Base-by-base conservation (phyloP, 2,329 filamentous ascomycete species). In the Aspergillus bombycis region DNA sequence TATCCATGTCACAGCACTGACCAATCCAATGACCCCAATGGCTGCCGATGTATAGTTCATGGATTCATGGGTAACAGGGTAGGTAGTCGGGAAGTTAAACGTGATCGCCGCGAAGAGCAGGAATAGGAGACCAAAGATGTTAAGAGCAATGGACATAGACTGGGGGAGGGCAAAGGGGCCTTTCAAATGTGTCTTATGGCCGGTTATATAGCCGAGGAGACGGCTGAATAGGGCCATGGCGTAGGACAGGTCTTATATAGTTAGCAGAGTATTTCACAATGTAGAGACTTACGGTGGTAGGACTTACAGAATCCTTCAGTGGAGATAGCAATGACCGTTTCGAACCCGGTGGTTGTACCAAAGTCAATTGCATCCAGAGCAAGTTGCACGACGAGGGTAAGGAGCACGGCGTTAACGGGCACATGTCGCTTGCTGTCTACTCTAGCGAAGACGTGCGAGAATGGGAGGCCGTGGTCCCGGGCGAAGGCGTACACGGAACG, bases 31-130 rank as follows among this genome's bases (percentile, higher is more conserved):
- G 1, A 84, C 76, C 0, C 85, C 85, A 34, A 86, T 81, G 0
- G 85, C 85, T 0, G 85, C 85, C 26, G 80, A 82, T 0, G 84
- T 86, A 66, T 86, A 87, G 62, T 86, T 88, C 85, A 87, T 88
- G 41, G 84, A 85, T 30, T 84, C 79, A 38, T 78, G 78, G 1
- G 75, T 78, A n/a, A 88, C 84, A 0, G 85, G 86, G 8, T 72
- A 79, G 0, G 79, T 70, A 0, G 78, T 81, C 0, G 86, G 85
- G 61, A 87, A 84, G 62, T 86, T 87, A 70, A 87, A 86, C 0
- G 84, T 84, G 58, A 87, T 83, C 30, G 80, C 81, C 3, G 83
- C 81, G 61, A 87, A 87, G 1, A 84, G 70, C 4, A 87, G 74
- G 67, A 83, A 88, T 0, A 83, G 50, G 6, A 86, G 79, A 0